A percentile compares a stretch with the other conserved stretches of the same genome.
phyloP scores from a whole-genome alignment of 2,329 filamentous ascomycete genomes.

The Colletotrichum graminicola region DNA sequence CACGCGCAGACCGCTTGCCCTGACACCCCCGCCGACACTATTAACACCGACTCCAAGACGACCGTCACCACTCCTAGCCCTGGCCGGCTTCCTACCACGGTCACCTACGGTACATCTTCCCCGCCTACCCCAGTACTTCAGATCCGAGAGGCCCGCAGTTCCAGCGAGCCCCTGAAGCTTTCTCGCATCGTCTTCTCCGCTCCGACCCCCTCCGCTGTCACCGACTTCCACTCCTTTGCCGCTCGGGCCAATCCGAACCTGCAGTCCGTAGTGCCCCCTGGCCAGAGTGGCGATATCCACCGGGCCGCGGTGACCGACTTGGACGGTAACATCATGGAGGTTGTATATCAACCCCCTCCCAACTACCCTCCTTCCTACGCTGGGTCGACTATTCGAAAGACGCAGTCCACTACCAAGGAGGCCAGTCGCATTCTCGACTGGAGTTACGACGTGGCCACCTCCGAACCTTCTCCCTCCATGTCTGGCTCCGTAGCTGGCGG shows the following conservation, averaged over 20 bases:
- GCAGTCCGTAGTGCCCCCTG: slow-evolving; percentile 49
- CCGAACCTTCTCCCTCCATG: slow-evolving; percentile 38
- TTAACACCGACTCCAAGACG: slow-evolving; percentile 6
- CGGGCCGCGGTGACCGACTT: slow-evolving; percentile 77
- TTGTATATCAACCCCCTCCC: slow-evolving; percentile 67
- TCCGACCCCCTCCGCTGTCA: slow-evolving; percentile 72
- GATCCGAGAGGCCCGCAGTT: slow-evolving; percentile 57
- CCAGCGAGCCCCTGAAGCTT: slow-evolving; percentile 56
- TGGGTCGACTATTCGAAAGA: slow-evolving; percentile 51
- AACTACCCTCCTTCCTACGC: slow-evolving; percentile 51
- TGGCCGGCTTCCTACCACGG: slow-evolving; percentile 46
- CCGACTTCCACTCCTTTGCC: slow-evolving; percentile 78
- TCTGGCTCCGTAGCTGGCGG: slow-evolving; percentile 4
- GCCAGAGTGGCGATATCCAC: slow-evolving; percentile 50
- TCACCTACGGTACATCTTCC: slow-evolving; percentile 57
- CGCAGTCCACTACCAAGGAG: slow-evolving; percentile 55
- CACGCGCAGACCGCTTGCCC: slow-evolving; percentile 41
- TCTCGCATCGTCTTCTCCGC: slow-evolving; percentile 76
- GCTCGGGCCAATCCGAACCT: slow-evolving; percentile 70
- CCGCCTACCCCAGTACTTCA: slow-evolving; percentile 57
- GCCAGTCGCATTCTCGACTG: slow-evolving; percentile 61
- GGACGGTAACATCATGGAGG: slow-evolving; percentile 87
- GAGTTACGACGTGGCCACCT: slow-evolving; percentile 59
- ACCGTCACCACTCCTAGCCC: slow-evolving; percentile 11
- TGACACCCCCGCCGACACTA: slow-evolving; percentile 17